phyloP scores from a whole-genome alignment of 2,329 filamentous ascomycete species.

The Cadophora malorum region DNA sequence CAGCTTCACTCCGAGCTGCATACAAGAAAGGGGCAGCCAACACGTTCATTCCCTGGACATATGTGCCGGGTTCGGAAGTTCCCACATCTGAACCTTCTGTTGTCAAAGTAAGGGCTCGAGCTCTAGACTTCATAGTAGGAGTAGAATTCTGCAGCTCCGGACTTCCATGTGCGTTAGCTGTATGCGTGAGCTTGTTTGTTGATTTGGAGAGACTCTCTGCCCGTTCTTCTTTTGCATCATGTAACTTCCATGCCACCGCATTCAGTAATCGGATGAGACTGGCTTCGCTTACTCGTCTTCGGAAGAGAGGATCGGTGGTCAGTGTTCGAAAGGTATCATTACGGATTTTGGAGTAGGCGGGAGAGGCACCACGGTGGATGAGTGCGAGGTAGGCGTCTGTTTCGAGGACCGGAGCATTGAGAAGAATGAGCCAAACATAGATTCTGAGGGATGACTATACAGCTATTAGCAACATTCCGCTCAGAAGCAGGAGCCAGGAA shows the following conservation, averaged over 20 bases:
- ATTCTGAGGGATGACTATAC: conserved; percentile 85
- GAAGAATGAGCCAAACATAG: conserved; percentile 94
- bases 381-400: conserved; percentile 90
- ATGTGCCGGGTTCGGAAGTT: conserved; percentile 75
- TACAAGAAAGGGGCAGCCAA: conserved; percentile 95
- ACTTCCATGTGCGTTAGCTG: conserved; percentile 40
- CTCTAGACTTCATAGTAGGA: conserved; percentile 50
- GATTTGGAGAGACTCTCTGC: conserved; percentile 29
- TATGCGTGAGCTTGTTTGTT: conserved; percentile 32
- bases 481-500: conserved; percentile 15
- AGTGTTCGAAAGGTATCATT: conserved; percentile 98
- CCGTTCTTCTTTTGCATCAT: conserved; percentile 70
- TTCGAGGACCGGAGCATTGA: conserved; percentile 82
- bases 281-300: conserved; percentile 92
- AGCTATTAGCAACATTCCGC: conserved; percentile 25
- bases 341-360: conserved; percentile 95
- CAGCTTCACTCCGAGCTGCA: conserved; percentile 89
- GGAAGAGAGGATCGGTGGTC: conserved; percentile 96
- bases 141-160: conserved; percentile 39
- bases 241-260: conserved; percentile 90
- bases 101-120: conserved; percentile 64
- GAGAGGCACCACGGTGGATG: conserved; percentile 90
- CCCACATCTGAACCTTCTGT: conserved; percentile 69
- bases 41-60: conserved; percentile 99
- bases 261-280: conserved; percentile 94